These are phyloP conservation scores for Papiliotrema laurentii DNA, from an alignment of 1,284 basidiomycete genomes.

Conservation along the genomic window DNA sequence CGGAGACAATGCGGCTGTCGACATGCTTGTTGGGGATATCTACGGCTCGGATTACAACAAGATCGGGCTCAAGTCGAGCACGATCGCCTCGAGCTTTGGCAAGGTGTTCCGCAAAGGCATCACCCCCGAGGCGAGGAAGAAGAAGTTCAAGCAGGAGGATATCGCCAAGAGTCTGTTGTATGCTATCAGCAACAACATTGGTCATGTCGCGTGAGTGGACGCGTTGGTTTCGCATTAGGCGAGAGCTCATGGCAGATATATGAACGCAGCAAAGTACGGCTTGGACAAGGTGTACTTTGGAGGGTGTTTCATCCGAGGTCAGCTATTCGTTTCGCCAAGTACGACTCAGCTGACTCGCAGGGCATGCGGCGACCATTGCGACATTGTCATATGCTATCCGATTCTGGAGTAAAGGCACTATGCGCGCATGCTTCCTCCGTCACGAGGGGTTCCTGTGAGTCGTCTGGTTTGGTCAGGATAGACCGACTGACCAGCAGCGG, in stretches of 20 bases:
- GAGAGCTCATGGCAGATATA: conserved; percentile 62
- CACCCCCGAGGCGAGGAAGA: conserved; percentile 52
- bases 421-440: conserved; percentile 90
- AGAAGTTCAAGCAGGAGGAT: conserved; percentile 84
- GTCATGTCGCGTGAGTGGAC: conserved; percentile 91
- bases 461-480: background rate
- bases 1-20: conserved; percentile 90
- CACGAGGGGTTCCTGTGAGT: conserved; percentile 97
- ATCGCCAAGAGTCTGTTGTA: conserved; percentile 92
- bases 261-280: conserved; percentile 99
- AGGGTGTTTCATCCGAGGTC: conserved; percentile 97
- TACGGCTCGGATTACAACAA: conserved; percentile 92
- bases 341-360: conserved; percentile 48
- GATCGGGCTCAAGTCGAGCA: conserved; percentile 92
- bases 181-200: conserved; percentile 98
- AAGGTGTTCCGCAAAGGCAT: conserved; percentile 87
- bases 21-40: conserved; percentile 99
- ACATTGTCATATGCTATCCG: conserved; percentile 98
- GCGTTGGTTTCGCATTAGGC: background rate
- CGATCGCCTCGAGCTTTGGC: conserved; percentile 96
- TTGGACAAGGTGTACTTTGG: conserved; percentile 98
- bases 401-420: conserved; percentile 98
- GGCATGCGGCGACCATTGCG: conserved; percentile 94
- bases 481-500: conserved; percentile 55
- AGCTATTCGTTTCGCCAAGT: conserved; percentile 23